These are phyloP conservation scores for Metschnikowia anglica DNA, from an alignment of 805 yeast genomes.

Conservation along the genomic window DNA sequence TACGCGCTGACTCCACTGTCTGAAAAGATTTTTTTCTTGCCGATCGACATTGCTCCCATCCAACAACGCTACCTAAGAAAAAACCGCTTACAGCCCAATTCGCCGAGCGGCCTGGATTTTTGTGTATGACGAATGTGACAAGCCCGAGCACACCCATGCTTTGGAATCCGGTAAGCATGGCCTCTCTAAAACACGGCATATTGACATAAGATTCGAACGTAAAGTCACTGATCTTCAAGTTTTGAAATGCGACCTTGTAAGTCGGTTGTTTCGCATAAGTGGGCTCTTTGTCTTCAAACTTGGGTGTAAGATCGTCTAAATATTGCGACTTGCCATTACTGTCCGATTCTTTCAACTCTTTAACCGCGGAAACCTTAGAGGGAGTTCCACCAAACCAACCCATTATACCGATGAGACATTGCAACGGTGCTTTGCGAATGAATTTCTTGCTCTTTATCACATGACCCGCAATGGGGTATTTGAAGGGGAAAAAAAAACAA, in stretches of 20 bases:
- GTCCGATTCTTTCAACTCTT: conserved; percentile 25
- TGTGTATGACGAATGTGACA: conserved; percentile 65
- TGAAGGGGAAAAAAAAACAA: conserved; percentile 27
- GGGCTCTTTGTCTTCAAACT: conserved; percentile 41
- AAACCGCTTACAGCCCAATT: conserved; percentile 87
- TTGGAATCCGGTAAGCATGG: conserved; percentile 72
- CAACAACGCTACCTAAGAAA: conserved; percentile 72
- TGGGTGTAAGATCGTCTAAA: conserved; percentile 54
- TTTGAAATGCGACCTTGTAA: conserved; percentile 40
- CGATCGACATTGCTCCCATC: conserved; percentile 92
- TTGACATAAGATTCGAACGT: conserved; percentile 47
- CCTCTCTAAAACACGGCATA: conserved; percentile 80
- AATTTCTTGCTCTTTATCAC: conserved; percentile 4
- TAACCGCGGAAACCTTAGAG: conserved; percentile 37
- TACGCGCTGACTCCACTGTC: conserved; percentile 68
- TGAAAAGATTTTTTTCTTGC: conserved; percentile 63
- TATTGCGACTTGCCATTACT: conserved; percentile 28
- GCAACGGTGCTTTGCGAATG: not conserved
- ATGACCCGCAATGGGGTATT: conserved; percentile 1
- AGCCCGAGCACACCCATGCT: conserved; percentile 69
- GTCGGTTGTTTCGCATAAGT: conserved; percentile 16
- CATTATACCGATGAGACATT: conserved; percentile 23
- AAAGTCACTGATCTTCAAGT: conserved; percentile 52
- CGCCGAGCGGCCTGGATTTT: conserved; percentile 57
- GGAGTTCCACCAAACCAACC: conserved; percentile 46